Conservation (phyloP, 352 stramenopile genomes). For the Phytophthora podocarpi region DNA sequence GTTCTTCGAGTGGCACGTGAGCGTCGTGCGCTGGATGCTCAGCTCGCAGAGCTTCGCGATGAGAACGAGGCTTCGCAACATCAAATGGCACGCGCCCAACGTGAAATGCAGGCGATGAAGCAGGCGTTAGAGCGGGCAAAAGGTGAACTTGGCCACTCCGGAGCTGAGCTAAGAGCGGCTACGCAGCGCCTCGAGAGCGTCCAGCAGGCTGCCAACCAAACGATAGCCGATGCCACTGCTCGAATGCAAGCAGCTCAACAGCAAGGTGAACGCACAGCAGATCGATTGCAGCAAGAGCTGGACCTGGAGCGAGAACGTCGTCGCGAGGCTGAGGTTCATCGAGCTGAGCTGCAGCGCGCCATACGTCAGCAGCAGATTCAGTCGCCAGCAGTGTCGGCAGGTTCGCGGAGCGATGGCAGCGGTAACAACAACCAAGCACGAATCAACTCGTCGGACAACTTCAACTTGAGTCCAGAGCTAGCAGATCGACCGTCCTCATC, state of each 20-base stretch:
- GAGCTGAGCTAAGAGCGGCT: slow-evolving; percentile 46
- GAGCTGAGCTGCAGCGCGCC: slow-evolving; percentile 58
- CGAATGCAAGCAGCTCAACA: slow-evolving; percentile 59
- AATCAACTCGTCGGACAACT: slow-evolving; percentile 1
- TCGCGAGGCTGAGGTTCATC: slow-evolving; percentile 62
- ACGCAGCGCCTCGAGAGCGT: slow-evolving; percentile 57
- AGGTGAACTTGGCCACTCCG: slow-evolving; percentile 50
- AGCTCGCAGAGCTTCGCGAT: slow-evolving; percentile 52
- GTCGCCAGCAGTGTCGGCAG: slow-evolving; percentile 12
- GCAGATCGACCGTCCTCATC: slow-evolving; percentile 10
- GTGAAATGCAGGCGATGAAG: slow-evolving; percentile 52
- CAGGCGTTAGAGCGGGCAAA: slow-evolving; percentile 61
- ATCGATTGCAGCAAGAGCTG: slow-evolving; percentile 54
- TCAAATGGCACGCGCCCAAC: slow-evolving; percentile 52
- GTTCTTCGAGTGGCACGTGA: slow-evolving; percentile 47
- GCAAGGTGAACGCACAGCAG: slow-evolving; percentile 49
- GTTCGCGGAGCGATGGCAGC: slow-evolving; percentile 1
- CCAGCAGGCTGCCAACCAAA: slow-evolving; percentile 65
- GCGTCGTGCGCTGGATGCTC: slow-evolving; percentile 61
- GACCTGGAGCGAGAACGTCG: slow-evolving; percentile 62
- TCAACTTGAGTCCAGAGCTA: slow-evolving; percentile 21
- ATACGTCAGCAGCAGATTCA: slow-evolving; percentile 43
- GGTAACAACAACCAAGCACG: slow-evolving; percentile 20
- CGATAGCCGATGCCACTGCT: slow-evolving; percentile 56
- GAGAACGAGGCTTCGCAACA: slow-evolving; percentile 51